These are phyloP conservation scores for Rhizoclosmatium sp. DNA, from an alignment of 192 early-diverging fungal species.

Conservation along the genomic window DNA sequence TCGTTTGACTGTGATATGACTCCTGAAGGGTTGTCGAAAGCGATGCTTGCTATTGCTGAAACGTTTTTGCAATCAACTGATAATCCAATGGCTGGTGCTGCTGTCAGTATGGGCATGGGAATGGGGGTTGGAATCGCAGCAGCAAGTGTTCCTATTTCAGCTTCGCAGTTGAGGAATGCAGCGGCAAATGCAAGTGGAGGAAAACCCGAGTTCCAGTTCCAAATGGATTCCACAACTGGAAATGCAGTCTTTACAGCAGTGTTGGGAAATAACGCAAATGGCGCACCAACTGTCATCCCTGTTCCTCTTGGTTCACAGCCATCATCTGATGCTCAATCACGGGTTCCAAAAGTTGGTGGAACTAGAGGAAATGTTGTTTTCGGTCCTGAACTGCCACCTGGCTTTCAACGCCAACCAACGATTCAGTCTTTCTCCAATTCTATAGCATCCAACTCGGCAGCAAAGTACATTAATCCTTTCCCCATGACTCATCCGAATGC, in stretches of 20 bases:
- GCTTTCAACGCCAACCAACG: not conserved
- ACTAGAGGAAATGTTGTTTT: not conserved
- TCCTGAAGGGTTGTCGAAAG: slow-evolving; percentile 22
- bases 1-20: slow-evolving; percentile 30
- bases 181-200: not conserved
- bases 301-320: not conserved
- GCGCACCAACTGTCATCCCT: no score
- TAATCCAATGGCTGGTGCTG: not conserved
- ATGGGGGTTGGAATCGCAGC: slow-evolving; percentile 1
- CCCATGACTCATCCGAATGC: slow-evolving; percentile 25
- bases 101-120: not conserved
- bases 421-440: no score
- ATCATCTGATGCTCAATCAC: not conserved
- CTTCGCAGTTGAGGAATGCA: not conserved
- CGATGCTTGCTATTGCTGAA: slow-evolving; percentile 35
- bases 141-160: not conserved
- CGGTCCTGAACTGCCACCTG: slow-evolving; percentile 30
- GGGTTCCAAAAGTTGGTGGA: not conserved
- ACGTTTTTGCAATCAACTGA: slow-evolving; percentile 22
- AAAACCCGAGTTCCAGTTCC: slow-evolving; percentile 2
- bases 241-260: slow-evolving; percentile 17
- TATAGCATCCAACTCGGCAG: not conserved
- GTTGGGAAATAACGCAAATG: not conserved
- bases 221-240: not conserved
- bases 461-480: slow-evolving; percentile 29